These are phyloP conservation scores for Phialophora tarda DNA, from an alignment of 2,329 filamentous ascomycete species.

Conservation along the genomic window DNA sequence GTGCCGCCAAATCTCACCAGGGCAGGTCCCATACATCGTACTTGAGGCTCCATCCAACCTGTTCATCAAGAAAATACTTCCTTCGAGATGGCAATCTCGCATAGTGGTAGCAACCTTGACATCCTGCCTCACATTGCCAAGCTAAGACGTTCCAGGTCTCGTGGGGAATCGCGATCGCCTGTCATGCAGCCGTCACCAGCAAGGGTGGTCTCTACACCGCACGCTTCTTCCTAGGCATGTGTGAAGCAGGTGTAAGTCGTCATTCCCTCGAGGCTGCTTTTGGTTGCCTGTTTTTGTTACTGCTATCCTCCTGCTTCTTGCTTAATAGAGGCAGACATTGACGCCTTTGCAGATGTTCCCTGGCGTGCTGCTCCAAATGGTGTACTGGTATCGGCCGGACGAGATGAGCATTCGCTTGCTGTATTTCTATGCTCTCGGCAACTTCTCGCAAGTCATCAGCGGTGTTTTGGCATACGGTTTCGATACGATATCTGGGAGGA, in stretches of 20 bases:
- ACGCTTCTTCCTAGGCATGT: constrained; percentile 65
- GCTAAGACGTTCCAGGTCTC: constrained; percentile 57
- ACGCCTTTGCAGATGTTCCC: constrained; percentile 60
- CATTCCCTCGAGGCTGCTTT: too few relatives aligned
- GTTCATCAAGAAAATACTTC: constrained; percentile 71
- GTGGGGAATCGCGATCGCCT: constrained; percentile 68
- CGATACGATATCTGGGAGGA: constrained; percentile 30
- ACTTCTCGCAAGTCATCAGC: constrained; percentile 46
- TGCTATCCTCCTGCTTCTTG: neutral
- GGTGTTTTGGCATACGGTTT: constrained; percentile 42
- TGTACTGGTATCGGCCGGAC: constrained; percentile 70
- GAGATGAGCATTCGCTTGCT: constrained; percentile 66
- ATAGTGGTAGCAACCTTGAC: constrained; percentile 39
- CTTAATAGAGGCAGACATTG: neutral
- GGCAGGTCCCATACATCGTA: constrained; percentile 70
- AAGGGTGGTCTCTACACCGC: constrained; percentile 62
- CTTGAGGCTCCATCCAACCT: constrained; percentile 74
- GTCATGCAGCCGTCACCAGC: constrained; percentile 68
- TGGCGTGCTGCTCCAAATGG: constrained; percentile 70
- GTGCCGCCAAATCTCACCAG: neutral
- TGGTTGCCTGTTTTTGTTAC: too few relatives aligned
- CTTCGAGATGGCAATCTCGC: constrained; percentile 48
- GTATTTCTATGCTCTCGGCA: constrained; percentile 51
- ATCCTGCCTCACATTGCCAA: constrained; percentile 69
- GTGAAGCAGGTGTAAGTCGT: constrained; percentile 62